Conservation (phyloP, 208 protist species). For the Phytomonas sp. region DNA sequence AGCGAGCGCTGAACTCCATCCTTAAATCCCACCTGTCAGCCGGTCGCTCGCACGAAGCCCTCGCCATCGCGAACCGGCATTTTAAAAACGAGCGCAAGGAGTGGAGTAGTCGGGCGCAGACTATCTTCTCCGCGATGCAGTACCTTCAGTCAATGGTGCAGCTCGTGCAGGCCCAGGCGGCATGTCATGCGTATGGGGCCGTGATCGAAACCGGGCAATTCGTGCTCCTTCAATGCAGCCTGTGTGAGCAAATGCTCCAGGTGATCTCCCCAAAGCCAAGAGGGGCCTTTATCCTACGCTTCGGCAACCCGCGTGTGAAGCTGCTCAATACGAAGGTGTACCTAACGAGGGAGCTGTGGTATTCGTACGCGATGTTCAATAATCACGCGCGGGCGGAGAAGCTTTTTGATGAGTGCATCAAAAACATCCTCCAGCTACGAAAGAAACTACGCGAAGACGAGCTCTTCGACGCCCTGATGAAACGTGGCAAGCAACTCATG, state of each 20-base stretch:
- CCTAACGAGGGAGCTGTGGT: conserved; percentile 56
- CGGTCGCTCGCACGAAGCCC: conserved; percentile 51
- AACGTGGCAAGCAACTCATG: conserved; percentile 70
- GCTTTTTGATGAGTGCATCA: conserved; percentile 66
- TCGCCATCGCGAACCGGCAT: conserved; percentile 44
- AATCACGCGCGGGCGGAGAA: conserved; percentile 32
- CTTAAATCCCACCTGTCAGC: conserved; percentile 43
- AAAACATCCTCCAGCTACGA: conserved; percentile 33
- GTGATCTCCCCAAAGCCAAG: conserved; percentile 35
- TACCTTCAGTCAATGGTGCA: conserved; percentile 80
- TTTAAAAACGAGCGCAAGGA: conserved; percentile 67
- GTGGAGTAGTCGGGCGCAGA: conserved; percentile 43
- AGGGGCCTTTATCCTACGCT: conserved; percentile 50
- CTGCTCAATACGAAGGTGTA: conserved; percentile 47
- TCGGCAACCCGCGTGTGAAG: conserved; percentile 39
- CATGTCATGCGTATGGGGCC: conserved; percentile 41
- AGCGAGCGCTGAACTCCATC: conserved; percentile 61
- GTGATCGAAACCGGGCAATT: conserved; percentile 74
- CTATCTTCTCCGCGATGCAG: conserved; percentile 45
- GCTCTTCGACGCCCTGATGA: conserved; percentile 61
- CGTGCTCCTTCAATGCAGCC: conserved; percentile 53
- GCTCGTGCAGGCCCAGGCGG: conserved; percentile 57
- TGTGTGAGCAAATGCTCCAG: conserved; percentile 73
- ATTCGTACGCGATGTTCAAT: conserved; percentile 47
- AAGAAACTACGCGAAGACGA: conserved; percentile 27